phyloP scores from a whole-genome alignment of 2,329 filamentous ascomycete species.

The Thyridium curvatum region DNA sequence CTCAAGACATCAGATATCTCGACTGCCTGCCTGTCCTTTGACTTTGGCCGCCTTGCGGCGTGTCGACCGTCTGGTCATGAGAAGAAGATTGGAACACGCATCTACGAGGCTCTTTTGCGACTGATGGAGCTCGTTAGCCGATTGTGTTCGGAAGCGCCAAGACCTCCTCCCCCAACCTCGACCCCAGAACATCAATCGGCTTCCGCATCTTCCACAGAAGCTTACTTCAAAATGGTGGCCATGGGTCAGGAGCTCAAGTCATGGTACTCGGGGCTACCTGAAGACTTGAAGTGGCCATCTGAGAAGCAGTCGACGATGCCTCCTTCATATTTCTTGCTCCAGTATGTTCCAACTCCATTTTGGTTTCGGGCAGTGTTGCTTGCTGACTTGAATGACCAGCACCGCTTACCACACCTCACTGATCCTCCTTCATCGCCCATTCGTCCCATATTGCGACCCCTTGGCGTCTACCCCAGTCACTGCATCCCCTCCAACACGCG shows the following conservation, averaged over 20 bases:
- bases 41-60: constrained; percentile 1
- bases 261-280: constrained; percentile 6
- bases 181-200: constrained; percentile 1
- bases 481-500: too few species aligned
- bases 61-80: constrained; percentile 5
- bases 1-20: constrained; percentile 12
- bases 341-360: too few species aligned
- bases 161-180: constrained; percentile 4
- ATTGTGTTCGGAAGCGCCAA: constrained; percentile 6
- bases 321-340: constrained; percentile 4
- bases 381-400: too few species aligned
- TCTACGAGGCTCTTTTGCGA: constrained; percentile 10
- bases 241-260: constrained; percentile 8
- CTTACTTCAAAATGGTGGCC: constrained; percentile 6
- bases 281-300: constrained; percentile 18
- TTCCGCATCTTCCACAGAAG: background rate
- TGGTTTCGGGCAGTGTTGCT: too few species aligned
- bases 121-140: constrained; percentile 6
- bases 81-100: constrained; percentile 8
- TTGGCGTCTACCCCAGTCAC: too few species aligned
- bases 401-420: constrained; percentile 4
- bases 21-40: constrained; percentile 4
- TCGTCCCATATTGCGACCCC: constrained; percentile 1
- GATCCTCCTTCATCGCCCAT: constrained; percentile 5
- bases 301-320: constrained; percentile 15